Evolutionary conservation across 441 rosid genomes (phyloP).

Genomic region (Eutrema salsugineum): DNA sequence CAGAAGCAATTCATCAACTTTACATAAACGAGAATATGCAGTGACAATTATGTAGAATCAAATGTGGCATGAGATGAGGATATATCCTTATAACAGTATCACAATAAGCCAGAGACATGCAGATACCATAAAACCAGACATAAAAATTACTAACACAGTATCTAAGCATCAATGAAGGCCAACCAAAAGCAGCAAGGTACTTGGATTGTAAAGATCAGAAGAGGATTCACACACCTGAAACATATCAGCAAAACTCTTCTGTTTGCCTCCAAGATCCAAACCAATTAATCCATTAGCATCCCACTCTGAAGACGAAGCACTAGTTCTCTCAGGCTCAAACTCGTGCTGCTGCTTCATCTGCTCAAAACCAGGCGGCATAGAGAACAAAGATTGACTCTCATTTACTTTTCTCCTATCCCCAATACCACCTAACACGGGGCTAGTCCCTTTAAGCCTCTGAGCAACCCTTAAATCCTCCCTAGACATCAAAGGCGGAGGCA

Average conservation of each 20-base stretch:
- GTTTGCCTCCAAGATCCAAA: conserved; percentile 69
- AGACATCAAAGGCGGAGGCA: conserved; percentile 86
- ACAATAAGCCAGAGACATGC: not conserved
- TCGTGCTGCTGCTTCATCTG: conserved; percentile 53
- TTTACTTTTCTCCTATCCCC: conserved; percentile 74
- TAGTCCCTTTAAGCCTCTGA: conserved; percentile 74
- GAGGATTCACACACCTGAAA: conserved; percentile 59
- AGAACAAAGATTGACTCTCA: conserved; percentile 51
- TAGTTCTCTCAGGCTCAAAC: conserved; percentile 37
- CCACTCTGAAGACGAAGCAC: conserved; percentile 54
- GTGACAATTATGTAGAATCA: not conserved
- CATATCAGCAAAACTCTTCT: conserved; percentile 80
- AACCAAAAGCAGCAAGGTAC: not conserved
- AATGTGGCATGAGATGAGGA: not conserved
- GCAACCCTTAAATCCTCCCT: conserved; percentile 84
- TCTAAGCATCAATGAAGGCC: not conserved
- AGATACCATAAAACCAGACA: not conserved
- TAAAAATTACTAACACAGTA: not conserved
- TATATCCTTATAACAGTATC: not conserved
- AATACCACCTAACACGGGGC: conserved; percentile 58
- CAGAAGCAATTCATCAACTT: not conserved
- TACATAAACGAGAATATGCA: not conserved
- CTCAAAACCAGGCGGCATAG: conserved; percentile 86
- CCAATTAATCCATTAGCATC: conserved; percentile 87
- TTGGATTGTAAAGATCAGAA: not conserved